Evolutionary conservation across 139 green algal species (phyloP).

Genomic region (Zygnema circumcarinatum): DNA sequence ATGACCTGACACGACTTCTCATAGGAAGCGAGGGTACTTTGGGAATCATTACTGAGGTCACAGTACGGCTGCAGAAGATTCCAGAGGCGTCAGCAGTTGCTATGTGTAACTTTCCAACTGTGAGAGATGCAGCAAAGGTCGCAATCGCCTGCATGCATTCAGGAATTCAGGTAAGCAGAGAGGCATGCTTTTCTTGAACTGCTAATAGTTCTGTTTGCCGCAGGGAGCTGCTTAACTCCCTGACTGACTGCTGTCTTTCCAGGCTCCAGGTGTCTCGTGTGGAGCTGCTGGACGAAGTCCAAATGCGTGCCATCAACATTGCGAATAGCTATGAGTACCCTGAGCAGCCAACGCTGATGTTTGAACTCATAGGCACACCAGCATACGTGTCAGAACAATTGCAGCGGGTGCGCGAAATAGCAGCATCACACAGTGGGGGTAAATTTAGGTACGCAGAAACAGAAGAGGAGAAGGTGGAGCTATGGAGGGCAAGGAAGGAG

Average conservation of each 20-base stretch:
- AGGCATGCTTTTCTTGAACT: neutral
- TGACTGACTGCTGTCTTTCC: neutral
- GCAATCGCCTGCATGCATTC: slow-evolving; percentile 51
- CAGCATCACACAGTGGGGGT: neutral
- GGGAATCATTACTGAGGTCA: slow-evolving; percentile 61
- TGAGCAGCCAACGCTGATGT: slow-evolving; percentile 56
- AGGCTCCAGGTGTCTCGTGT: slow-evolving; percentile 45
- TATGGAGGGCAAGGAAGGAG: slow-evolving; percentile 58
- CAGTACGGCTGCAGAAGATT: slow-evolving; percentile 53
- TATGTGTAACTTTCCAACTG: slow-evolving; percentile 58
- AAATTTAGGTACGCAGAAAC: slow-evolving; percentile 43
- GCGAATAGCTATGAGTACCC: slow-evolving; percentile 36
- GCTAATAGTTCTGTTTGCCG: neutral
- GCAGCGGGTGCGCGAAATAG: slow-evolving; percentile 22
- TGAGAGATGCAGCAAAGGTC: slow-evolving; percentile 42
- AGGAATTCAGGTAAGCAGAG: slow-evolving; percentile 46
- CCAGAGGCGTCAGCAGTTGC: slow-evolving; percentile 55
- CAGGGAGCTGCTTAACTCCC: neutral
- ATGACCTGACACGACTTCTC: slow-evolving; percentile 60
- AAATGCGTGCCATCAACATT: slow-evolving; percentile 52
- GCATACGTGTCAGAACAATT: slow-evolving; percentile 40
- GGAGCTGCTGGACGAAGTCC: slow-evolving; percentile 62
- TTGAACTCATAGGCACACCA: slow-evolving; percentile 48
- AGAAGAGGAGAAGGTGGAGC: slow-evolving; percentile 50
- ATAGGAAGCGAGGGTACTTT: slow-evolving; percentile 60